phyloP scores from a whole-genome alignment of 2,329 filamentous ascomycete species.

The Colletotrichum graminicola region DNA sequence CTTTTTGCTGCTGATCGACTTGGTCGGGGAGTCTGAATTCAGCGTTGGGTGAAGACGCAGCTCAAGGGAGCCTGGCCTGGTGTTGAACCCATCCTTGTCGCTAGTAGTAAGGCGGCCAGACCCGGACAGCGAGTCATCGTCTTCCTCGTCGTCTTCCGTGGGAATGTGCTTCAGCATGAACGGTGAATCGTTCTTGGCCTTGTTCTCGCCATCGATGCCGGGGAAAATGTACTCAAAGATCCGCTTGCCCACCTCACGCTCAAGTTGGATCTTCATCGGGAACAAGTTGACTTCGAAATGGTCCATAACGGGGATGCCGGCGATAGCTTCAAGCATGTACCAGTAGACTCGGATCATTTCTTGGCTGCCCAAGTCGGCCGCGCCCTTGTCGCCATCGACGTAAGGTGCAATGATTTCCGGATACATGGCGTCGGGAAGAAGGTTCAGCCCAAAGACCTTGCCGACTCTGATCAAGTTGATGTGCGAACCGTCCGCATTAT shows the following conservation, averaged over 20 bases:
- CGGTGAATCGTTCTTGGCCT: constrained; percentile 69
- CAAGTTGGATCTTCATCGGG: constrained; percentile 92
- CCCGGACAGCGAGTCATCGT: constrained; percentile 56
- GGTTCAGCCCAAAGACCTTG: constrained; percentile 88
- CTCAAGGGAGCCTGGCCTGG: constrained; percentile 80
- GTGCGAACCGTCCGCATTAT: constrained; percentile 97
- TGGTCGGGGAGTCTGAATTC: constrained; percentile 63
- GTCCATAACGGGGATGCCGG: constrained; percentile 96
- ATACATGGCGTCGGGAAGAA: constrained; percentile 91
- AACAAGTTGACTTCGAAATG: constrained; percentile 96
- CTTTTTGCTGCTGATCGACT: constrained; percentile 55
- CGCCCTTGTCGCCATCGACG: constrained; percentile 72
- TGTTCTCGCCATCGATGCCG: constrained; percentile 73
- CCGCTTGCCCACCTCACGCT: constrained; percentile 91
- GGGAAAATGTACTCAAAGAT: constrained; percentile 99
- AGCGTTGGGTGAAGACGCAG: constrained; percentile 86
- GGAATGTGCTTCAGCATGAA: constrained; percentile 64
- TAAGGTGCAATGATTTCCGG: constrained; percentile 97
- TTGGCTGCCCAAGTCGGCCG: constrained; percentile 67
- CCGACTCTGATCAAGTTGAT: constrained; percentile 92
- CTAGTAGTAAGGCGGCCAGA: constrained; percentile 54
- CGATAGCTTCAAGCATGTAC: constrained; percentile 98
- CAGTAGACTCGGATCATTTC: constrained; percentile 96
- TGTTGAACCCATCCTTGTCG: constrained; percentile 66
- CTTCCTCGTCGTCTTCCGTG: constrained; percentile 64